Evolutionary conservation across 495 filamentous ascomycete species (phyloP).

Genomic region (Paragyromitra xinjiangensis): DNA sequence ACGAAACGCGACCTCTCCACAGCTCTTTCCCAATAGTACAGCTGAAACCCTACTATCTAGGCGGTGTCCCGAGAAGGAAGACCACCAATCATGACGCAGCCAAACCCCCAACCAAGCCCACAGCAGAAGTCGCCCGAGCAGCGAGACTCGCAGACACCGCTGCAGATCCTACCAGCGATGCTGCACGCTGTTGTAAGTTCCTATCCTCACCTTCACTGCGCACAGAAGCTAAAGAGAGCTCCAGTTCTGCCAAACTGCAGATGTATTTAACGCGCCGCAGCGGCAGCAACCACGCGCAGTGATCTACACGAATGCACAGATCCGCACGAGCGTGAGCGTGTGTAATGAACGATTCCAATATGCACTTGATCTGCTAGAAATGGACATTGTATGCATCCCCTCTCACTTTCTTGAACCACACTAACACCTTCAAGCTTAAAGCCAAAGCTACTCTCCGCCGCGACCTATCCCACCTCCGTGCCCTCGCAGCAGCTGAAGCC

Average conservation of each 20-base stretch:
- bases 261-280: slow-evolving; percentile 52
- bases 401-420: neutral
- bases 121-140: slow-evolving; percentile 11
- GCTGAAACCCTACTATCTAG: neutral
- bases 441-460: slow-evolving; percentile 49
- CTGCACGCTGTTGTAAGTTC: slow-evolving; percentile 53
- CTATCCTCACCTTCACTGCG: neutral
- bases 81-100: slow-evolving; percentile 16
- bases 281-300: slow-evolving; percentile 49
- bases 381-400: slow-evolving; percentile 43
- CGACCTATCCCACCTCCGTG: slow-evolving; percentile 41
- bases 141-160: slow-evolving; percentile 34
- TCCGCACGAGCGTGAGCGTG: slow-evolving; percentile 34
- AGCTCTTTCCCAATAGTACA: neutral
- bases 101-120: neutral
- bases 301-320: slow-evolving; percentile 53
- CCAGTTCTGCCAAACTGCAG: slow-evolving; percentile 56
- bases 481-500: slow-evolving; percentile 42
- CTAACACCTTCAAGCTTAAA: slow-evolving; percentile 34
- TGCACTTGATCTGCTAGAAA: slow-evolving; percentile 53
- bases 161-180: slow-evolving; percentile 53
- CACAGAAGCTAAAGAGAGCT: neutral
- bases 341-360: slow-evolving; percentile 56
- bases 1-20: neutral
- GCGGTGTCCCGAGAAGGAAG: neutral